Evolutionary conservation across 805 yeast species (phyloP).

Genomic region (Candida peoriensis): DNA sequence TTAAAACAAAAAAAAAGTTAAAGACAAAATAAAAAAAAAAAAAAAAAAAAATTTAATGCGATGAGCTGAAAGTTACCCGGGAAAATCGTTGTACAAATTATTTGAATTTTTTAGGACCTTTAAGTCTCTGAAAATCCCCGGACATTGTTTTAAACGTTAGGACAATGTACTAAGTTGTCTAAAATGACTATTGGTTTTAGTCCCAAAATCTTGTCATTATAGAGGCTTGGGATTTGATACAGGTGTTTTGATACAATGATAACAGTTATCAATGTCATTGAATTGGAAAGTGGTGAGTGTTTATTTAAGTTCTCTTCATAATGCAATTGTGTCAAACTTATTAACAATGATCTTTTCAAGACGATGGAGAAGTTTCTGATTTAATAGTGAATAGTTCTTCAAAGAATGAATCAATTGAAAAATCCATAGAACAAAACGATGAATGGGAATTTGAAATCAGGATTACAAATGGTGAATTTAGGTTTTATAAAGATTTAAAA

Average conservation of each 20-base stretch:
- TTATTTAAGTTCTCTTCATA: not conserved
- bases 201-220: not conserved
- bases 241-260: too few relatives aligned
- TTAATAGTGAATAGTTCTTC: conserved; percentile 6
- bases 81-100: too few relatives aligned
- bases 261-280: not conserved
- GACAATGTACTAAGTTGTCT: too few relatives aligned
- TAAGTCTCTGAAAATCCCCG: too few relatives aligned
- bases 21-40: not conserved
- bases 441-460: conserved; percentile 9
- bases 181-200: not conserved
- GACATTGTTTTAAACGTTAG: too few relatives aligned
- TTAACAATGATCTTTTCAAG: not conserved
- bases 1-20: not conserved
- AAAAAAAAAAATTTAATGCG: conserved; percentile 4
- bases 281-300: conserved; percentile 1
- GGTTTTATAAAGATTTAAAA: not conserved
- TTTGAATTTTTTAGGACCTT: too few relatives aligned
- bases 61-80: conserved; percentile 17
- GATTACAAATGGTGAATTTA: conserved; percentile 9
- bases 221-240: too few relatives aligned
- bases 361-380: conserved; percentile 10
- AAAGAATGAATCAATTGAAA: not conserved
- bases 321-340: not conserved
- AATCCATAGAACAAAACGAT: not conserved